A percentile compares a stretch with the other conserved stretches of the same genome.
Conservation (phyloP, 2,329 filamentous ascomycete species). For the Zasmidium angulare region DNA sequence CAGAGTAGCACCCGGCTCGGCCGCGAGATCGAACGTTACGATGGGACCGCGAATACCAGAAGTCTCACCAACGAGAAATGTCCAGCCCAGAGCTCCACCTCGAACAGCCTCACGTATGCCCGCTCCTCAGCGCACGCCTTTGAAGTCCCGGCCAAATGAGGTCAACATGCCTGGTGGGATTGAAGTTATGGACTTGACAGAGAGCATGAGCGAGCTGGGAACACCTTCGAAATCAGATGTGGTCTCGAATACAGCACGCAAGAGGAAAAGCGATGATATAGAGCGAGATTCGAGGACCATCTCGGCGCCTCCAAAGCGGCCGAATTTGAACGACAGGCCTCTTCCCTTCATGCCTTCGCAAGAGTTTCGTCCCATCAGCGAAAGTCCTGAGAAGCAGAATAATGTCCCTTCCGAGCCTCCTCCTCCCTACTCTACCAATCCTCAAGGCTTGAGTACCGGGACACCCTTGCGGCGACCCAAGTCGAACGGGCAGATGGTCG, state of each 20-base stretch:
- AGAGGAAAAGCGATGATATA: conserved; percentile 50
- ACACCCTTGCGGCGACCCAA: background rate
- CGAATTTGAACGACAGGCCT: background rate
- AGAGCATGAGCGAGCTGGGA: conserved; percentile 24
- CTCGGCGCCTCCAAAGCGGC: conserved; percentile 12
- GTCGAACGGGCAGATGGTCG: background rate
- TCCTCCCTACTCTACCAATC: conserved; percentile 47
- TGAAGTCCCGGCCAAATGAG: background rate
- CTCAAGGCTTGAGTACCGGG: conserved; percentile 16
- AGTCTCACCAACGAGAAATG: conserved; percentile 14
- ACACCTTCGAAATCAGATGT: conserved; percentile 9
- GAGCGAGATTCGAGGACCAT: conserved; percentile 29
- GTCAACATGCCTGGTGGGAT: conserved; percentile 15
- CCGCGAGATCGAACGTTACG: conserved; percentile 37
- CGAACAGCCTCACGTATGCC: background rate
- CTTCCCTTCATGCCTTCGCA: conserved; percentile 18
- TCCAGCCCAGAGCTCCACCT: background rate
- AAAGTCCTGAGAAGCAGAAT: conserved; percentile 18
- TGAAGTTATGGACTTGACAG: conserved; percentile 38
- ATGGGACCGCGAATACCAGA: conserved; percentile 1
- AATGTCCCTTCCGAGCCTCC: conserved; percentile 30
- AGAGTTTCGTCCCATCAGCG: conserved; percentile 43
- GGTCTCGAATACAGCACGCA: conserved; percentile 31
- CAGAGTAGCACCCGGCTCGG: conserved; percentile 43
- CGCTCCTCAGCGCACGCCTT: conserved; percentile 10